Conservation (phyloP, 75 land plant genomes). For the Chamaecyparis obtusa region DNA sequence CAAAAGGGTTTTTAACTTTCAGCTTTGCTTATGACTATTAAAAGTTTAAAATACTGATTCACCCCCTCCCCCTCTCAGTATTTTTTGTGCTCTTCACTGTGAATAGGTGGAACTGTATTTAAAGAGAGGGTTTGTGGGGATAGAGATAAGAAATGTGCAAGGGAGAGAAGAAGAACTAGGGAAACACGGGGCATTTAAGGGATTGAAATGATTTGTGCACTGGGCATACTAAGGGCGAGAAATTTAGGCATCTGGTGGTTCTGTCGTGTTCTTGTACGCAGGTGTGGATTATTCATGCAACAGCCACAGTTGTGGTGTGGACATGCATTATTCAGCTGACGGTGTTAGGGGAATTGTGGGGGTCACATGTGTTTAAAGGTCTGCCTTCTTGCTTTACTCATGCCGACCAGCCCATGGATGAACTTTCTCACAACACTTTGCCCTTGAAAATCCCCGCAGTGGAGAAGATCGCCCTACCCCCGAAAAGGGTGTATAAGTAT, state of each 20-base stretch:
- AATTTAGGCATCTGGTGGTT: slow-evolving; percentile 12
- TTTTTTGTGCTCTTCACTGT: no score
- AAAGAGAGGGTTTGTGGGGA: not conserved
- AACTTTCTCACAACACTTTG: not conserved
- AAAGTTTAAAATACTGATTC: no score
- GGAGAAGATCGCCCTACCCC: slow-evolving; percentile 30
- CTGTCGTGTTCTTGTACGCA: slow-evolving; percentile 34
- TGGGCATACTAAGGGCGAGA: slow-evolving; percentile 18
- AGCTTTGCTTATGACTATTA: no score
- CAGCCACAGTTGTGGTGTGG: slow-evolving; percentile 65
- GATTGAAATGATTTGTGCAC: slow-evolving; percentile 1
- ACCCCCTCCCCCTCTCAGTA: no score
- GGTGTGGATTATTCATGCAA: slow-evolving; percentile 62
- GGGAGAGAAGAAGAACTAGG: not conserved
- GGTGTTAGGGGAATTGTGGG: slow-evolving; percentile 59
- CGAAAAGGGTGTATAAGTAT: slow-evolving; percentile 44
- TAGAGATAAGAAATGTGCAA: not conserved
- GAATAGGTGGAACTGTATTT: not conserved
- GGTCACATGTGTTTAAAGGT: slow-evolving; percentile 49
- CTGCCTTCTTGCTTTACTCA: slow-evolving; percentile 62
- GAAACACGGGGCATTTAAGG: not conserved
- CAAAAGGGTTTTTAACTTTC: no score
- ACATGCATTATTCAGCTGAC: slow-evolving; percentile 68
- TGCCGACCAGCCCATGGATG: not conserved
- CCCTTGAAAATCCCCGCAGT: no score